Evolutionary conservation across 2,329 filamentous ascomycete genomes (phyloP), one percentile per base, ranked within the genome.

Genomic region (Achaetomium macrosporum): DNA sequence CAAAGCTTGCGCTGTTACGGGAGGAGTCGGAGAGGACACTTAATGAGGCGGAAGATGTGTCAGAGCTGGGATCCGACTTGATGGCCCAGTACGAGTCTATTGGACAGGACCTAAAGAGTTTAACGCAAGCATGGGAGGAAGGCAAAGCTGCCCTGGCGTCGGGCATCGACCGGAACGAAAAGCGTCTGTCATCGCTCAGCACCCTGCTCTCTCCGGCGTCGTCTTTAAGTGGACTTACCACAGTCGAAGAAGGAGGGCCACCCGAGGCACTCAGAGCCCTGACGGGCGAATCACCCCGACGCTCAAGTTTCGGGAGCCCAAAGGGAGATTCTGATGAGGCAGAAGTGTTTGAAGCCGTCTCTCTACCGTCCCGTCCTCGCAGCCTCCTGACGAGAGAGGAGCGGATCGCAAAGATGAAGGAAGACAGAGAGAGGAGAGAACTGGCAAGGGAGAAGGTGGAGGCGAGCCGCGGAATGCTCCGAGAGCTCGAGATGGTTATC

Each of bases 11-110:
- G 55, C 77, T 99, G 8, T 73, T 97, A 50, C 84, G 90, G 46
- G 93, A 99, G 68, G 90, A 96, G 68, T 95, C 90, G 0, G 89
- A 88, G 64, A 82, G 82, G 55, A 83, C 83, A 41, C 71, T 96
- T 29, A 88, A 95, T 63, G 83, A 86, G 61, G 83, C 87, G 36
- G 76, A 78, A 54, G 82, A 85, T 61, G 82, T 88, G 16, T 82
- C 83, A 4, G 88, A 95, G 59, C 78, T 96, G 15, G 89, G 88
- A 0, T 80, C 85, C 0, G 84, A 83, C 57, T 77, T 97, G 37
- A 85, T 96, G 77, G 73, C 84, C 19, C 93, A 97, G 64, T 99
- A 97, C 68, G 93, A 99, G 52, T 92, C 90, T 5, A 95, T 99
- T 58, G 93, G 93, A 2, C 77, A 84, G 25, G 93, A 99, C 64